These are phyloP conservation scores for Jatropha curcas DNA, from an alignment of 345 rosid species.

Conservation along the genomic window DNA sequence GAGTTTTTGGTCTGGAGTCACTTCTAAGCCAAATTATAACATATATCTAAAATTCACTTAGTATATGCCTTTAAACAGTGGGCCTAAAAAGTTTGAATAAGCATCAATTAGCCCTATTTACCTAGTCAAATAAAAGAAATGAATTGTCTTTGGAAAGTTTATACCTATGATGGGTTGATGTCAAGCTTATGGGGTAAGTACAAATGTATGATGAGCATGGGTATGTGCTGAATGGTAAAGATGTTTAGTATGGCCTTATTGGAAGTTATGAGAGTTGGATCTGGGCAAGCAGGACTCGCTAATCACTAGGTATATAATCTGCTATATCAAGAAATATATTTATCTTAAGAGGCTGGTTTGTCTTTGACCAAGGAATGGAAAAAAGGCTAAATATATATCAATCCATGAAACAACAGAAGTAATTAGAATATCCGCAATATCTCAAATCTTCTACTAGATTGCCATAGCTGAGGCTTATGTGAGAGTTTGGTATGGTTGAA, in stretches of 20 bases:
- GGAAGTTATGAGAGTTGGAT: no score
- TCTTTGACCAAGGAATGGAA: conserved; percentile 67
- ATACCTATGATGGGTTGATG: conserved; percentile 60
- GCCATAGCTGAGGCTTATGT: conserved; percentile 66
- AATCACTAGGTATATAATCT: conserved; percentile 65
- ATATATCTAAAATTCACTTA: no score
- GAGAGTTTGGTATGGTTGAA: conserved; percentile 49
- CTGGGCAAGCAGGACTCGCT: conserved; percentile 52
- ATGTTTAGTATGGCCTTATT: no score
- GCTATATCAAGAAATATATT: conserved; percentile 56
- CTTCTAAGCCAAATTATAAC: no score
- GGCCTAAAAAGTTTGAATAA: no score
- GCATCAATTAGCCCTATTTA: conserved; percentile 43
- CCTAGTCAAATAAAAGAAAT: conserved; percentile 48
- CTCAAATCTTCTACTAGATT: conserved; percentile 48
- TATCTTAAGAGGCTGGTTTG: conserved; percentile 58
- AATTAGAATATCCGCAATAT: no score
- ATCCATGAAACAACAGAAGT: conserved; percentile 43
- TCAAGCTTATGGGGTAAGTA: conserved; percentile 53
- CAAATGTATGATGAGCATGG: conserved; percentile 66
- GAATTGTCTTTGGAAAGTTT: conserved; percentile 35
- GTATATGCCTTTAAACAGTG: no score
- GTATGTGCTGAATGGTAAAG: conserved; percentile 47
- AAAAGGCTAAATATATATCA: conserved; percentile 36
- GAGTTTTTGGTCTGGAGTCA: no score